Percentiles rank a stretch among this genome's conserved stretches.
phyloP scores from a whole-genome alignment of 805 yeast genomes.

The Danielia oregonensis region DNA sequence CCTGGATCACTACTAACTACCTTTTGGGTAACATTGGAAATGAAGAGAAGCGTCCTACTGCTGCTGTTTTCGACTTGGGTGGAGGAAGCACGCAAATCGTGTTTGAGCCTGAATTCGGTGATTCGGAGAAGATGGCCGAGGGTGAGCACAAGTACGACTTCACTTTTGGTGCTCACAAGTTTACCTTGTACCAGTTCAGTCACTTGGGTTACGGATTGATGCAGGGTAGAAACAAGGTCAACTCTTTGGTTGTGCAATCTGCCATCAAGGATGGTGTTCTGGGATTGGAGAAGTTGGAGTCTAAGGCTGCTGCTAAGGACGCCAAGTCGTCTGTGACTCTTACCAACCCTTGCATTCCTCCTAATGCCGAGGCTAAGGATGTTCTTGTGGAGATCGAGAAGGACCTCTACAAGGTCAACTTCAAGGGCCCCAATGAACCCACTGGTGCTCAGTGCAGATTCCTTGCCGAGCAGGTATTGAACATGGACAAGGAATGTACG shows the following conservation, averaged over 20 bases:
- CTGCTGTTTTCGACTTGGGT: conserved; percentile 96
- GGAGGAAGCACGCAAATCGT: conserved; percentile 99
- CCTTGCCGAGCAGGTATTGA: conserved; percentile 75
- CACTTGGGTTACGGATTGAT: conserved; percentile 95
- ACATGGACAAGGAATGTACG: conserved; percentile 77
- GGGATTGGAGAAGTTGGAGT: conserved; percentile 20
- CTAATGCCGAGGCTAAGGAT: conserved; percentile 57
- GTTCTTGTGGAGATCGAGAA: conserved; percentile 53
- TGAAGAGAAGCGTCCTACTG: conserved; percentile 74
- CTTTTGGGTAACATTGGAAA: conserved; percentile 89
- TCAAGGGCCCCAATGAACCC: conserved; percentile 60
- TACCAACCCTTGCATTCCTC: conserved; percentile 85
- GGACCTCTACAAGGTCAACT: conserved; percentile 49
- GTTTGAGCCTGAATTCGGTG: conserved; percentile 80
- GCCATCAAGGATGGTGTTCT: conserved; percentile 30
- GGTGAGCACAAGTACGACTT: conserved; percentile 87
- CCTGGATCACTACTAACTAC: conserved; percentile 97
- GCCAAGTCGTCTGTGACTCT: conserved; percentile 45
- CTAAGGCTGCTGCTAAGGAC: conserved; percentile 32
- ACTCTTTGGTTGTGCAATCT: conserved; percentile 56
- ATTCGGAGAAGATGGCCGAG: conserved; percentile 61
- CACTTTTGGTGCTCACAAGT: conserved; percentile 76
- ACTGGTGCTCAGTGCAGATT: conserved; percentile 83
- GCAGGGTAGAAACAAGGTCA: conserved; percentile 86
- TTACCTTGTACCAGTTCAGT: conserved; percentile 84